A percentile compares a stretch with the other conserved stretches of the same genome.
Conservation (phyloP, 176 grass and related monocot genomes). For the Luzula sylvatica region DNA sequence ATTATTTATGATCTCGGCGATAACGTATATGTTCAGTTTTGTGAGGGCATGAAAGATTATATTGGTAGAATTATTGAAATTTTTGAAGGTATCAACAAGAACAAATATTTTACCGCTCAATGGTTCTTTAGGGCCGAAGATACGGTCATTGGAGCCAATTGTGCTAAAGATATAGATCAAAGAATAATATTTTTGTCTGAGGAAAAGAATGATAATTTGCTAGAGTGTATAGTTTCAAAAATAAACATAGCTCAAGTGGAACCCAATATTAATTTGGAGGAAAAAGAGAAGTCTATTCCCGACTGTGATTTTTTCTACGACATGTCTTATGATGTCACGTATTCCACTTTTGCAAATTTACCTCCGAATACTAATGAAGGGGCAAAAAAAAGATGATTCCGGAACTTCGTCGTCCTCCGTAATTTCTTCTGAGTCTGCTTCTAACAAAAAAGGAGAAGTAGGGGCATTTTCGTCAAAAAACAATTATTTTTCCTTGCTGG, state of each 20-base stretch:
- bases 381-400: background rate
- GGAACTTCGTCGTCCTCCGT: slow-evolving; percentile 21
- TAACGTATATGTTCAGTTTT: slow-evolving; percentile 58
- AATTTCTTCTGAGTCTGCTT: slow-evolving; percentile 39
- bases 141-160: slow-evolving; percentile 34
- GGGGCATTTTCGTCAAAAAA: slow-evolving; percentile 9
- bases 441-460: slow-evolving; percentile 11
- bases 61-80: slow-evolving; percentile 69
- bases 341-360: slow-evolving; percentile 75
- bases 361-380: slow-evolving; percentile 4
- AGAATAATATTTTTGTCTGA: slow-evolving; percentile 75
- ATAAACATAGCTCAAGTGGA: slow-evolving; percentile 42
- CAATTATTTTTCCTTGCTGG: slow-evolving; percentile 36
- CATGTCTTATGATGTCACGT: slow-evolving; percentile 64
- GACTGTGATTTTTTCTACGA: slow-evolving; percentile 59
- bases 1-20: slow-evolving; percentile 35
- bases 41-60: slow-evolving; percentile 39
- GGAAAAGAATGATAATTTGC: slow-evolving; percentile 70
- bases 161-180: slow-evolving; percentile 29
- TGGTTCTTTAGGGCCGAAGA: slow-evolving; percentile 81
- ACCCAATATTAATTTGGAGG: slow-evolving; percentile 50
- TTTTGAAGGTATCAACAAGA: slow-evolving; percentile 36
- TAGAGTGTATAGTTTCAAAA: slow-evolving; percentile 61
- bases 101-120: slow-evolving; percentile 50
- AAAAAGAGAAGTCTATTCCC: slow-evolving; percentile 29